phyloP scores from a whole-genome alignment of 805 yeast genomes.

The Metschnikowia aberdeeniae region DNA sequence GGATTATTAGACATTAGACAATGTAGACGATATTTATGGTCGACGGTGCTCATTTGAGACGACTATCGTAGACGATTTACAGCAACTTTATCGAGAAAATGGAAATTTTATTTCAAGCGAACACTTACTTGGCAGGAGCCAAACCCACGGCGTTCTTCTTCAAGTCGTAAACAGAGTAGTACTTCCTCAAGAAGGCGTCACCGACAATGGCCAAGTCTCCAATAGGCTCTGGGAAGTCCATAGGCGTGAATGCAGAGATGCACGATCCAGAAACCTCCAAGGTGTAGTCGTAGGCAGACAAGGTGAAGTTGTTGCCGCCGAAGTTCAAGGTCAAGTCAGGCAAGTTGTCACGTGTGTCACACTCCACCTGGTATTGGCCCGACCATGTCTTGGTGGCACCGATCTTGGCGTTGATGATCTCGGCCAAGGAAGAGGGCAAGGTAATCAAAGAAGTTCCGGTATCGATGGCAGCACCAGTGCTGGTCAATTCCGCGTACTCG shows the following conservation, averaged over 20 bases:
- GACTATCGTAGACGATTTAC: no score
- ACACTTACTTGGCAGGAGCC: conserved; percentile 55
- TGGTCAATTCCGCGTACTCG: conserved; percentile 77
- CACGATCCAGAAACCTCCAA: conserved; percentile 93
- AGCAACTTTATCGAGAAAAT: no score
- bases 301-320: conserved; percentile 86
- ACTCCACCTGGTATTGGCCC: conserved; percentile 93
- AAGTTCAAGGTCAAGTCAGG: conserved; percentile 92
- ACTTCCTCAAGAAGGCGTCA: conserved; percentile 94
- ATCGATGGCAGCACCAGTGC: conserved; percentile 95
- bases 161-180: conserved; percentile 90
- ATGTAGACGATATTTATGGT: no score
- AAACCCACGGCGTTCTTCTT: conserved; percentile 92
- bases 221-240: conserved; percentile 96
- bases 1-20: no score
- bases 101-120: no score
- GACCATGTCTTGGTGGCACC: conserved; percentile 98
- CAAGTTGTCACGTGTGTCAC: conserved; percentile 75
- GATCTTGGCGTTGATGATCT: conserved; percentile 88
- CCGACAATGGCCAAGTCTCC: conserved; percentile 97
- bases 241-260: conserved; percentile 92
- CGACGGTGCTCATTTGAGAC: no score
- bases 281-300: conserved; percentile 86
- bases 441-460: conserved; percentile 97
- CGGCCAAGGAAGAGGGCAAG: conserved; percentile 92